Conservation (phyloP, 2,329 filamentous ascomycete genomes). For the Geosmithia flava region DNA sequence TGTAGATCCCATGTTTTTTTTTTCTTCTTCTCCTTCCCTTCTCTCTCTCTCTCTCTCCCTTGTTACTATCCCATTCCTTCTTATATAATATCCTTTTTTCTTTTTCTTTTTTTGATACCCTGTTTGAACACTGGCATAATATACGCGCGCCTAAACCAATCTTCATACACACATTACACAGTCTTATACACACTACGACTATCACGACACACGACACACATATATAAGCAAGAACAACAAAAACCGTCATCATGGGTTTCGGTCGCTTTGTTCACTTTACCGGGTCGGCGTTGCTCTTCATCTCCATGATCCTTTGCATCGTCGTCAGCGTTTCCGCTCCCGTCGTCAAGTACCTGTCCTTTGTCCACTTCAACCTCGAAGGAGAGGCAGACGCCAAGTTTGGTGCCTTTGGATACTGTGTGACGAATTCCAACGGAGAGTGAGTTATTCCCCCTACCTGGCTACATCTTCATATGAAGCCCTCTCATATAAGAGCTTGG, state of each 20-base stretch:
- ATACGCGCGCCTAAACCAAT: not conserved
- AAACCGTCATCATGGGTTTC: conserved; percentile 27
- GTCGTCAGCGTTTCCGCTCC: conserved; percentile 47
- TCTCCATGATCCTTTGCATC: conserved; percentile 41
- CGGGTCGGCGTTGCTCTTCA: conserved; percentile 44
- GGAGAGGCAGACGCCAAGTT: conserved; percentile 32
- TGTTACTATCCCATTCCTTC: not conserved
- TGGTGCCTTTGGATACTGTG: conserved; percentile 51
- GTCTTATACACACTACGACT: not conserved
- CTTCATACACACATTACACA: not conserved
- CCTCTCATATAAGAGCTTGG: not conserved
- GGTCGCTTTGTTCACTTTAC: conserved; percentile 41
- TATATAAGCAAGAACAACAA: not conserved
- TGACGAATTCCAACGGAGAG: conserved; percentile 5
- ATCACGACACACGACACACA: not conserved
- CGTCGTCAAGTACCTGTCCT: conserved; percentile 38
- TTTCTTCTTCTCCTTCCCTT: not conserved
- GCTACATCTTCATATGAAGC: too few species aligned
- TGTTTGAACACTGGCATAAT: too few species aligned
- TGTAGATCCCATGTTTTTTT: not conserved
- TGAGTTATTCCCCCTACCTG: conserved; percentile 1
- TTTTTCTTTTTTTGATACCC: too few species aligned
- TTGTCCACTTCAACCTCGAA: conserved; percentile 37
- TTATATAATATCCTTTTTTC: too few species aligned
- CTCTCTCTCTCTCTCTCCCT: not conserved